These are phyloP conservation scores for Boletus austroedulis DNA, from an alignment of 1,284 basidiomycete genomes.

Conservation along the genomic window DNA sequence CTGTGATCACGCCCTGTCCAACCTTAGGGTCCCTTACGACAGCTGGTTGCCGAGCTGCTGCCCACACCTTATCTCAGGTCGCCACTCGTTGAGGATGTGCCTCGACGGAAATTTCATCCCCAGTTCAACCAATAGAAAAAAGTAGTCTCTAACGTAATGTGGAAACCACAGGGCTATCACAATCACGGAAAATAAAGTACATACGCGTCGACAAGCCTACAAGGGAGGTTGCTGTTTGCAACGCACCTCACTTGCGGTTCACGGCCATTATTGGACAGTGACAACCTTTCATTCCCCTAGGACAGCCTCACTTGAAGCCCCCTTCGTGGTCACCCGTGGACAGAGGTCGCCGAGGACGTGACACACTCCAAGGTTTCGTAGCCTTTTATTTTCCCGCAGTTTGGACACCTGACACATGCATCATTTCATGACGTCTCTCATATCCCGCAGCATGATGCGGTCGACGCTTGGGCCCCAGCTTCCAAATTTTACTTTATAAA, in stretches of 20 bases:
- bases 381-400: conserved; percentile 10
- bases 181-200: conserved; percentile 16
- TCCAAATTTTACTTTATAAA: no score
- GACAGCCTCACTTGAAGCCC: conserved; percentile 22
- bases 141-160: conserved; percentile 26
- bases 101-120: conserved; percentile 15
- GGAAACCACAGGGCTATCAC: conserved; percentile 18
- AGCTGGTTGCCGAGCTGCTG: conserved; percentile 15
- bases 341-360: conserved; percentile 9
- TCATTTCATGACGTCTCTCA: conserved; percentile 13
- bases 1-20: conserved; percentile 1
- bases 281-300: conserved; percentile 26
- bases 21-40: conserved; percentile 25
- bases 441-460: conserved; percentile 10
- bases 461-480: background rate
- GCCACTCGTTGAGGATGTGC: conserved; percentile 11
- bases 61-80: conserved; percentile 21
- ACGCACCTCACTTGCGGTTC: conserved; percentile 21
- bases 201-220: conserved; percentile 6
- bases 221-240: conserved; percentile 9
- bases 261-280: conserved; percentile 3
- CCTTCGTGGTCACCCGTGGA: conserved; percentile 3
- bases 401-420: conserved; percentile 22
- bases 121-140: conserved; percentile 2
- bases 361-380: conserved; percentile 10